Evolutionary conservation across 352 stramenopile species (phyloP).

Genomic region (Globisporangium viniferum): DNA sequence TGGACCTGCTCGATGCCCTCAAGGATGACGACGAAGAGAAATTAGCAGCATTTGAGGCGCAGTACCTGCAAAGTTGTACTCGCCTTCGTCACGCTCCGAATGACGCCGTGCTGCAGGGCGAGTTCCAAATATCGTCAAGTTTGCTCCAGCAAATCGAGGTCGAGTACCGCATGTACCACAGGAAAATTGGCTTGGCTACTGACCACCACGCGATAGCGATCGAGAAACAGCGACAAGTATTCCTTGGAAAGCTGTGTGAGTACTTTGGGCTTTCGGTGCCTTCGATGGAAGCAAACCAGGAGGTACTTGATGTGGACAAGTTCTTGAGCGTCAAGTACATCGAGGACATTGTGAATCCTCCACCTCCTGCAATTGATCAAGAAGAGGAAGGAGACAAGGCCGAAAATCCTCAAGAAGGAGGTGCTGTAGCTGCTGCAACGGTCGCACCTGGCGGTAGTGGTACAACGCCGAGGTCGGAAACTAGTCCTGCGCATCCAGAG

Average conservation of each 20-base stretch:
- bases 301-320: slow-evolving; percentile 35
- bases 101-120: slow-evolving; percentile 43
- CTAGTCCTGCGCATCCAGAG: slow-evolving; percentile 3
- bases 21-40: slow-evolving; percentile 68
- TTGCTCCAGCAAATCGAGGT: slow-evolving; percentile 69
- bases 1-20: slow-evolving; percentile 72
- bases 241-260: slow-evolving; percentile 39
- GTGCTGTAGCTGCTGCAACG: not conserved
- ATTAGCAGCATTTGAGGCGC: slow-evolving; percentile 38
- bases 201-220: slow-evolving; percentile 53
- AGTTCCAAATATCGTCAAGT: slow-evolving; percentile 48
- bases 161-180: slow-evolving; percentile 77
- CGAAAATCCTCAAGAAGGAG: slow-evolving; percentile 11
- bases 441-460: not conserved
- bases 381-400: not conserved
- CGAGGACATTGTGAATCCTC: slow-evolving; percentile 31
- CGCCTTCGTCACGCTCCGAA: slow-evolving; percentile 74
- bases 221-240: slow-evolving; percentile 39
- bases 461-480: slow-evolving; percentile 1
- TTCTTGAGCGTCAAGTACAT: slow-evolving; percentile 57
- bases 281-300: not conserved
- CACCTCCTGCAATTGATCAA: not conserved
- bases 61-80: slow-evolving; percentile 45
- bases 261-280: slow-evolving; percentile 37
- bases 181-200: slow-evolving; percentile 36